A percentile compares a stretch with the other conserved stretches of the same genome.
Evolutionary conservation across 2,329 filamentous ascomycete species (phyloP).

Genomic region (Basipetospora chlamydospora): DNA sequence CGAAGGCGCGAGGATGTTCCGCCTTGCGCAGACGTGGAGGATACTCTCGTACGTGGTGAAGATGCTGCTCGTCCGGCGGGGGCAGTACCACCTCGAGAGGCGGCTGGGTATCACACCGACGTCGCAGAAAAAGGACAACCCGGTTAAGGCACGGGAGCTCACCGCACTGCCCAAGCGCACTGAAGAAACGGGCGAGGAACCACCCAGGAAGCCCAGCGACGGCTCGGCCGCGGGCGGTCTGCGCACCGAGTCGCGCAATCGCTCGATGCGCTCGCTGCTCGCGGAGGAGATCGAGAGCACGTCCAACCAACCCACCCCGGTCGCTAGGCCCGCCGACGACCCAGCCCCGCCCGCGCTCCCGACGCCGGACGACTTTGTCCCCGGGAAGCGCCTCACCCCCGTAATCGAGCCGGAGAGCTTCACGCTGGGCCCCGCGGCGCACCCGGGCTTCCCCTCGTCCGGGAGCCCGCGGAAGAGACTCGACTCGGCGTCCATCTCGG

Average conservation of each 20-base stretch:
- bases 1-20: constrained; percentile 39
- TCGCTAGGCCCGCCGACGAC: constrained; percentile 34
- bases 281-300: constrained; percentile 46
- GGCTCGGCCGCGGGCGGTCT: not conserved
- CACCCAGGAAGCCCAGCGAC: not conserved
- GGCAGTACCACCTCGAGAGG: constrained; percentile 40
- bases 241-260: constrained; percentile 7
- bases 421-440: constrained; percentile 31
- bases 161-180: not conserved
- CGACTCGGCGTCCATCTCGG: constrained; percentile 35
- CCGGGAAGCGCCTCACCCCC: constrained; percentile 27
- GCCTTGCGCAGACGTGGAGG: constrained; percentile 50
- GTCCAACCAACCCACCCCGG: constrained; percentile 45
- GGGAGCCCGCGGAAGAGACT: constrained; percentile 27
- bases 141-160: not conserved
- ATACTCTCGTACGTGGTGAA: constrained; percentile 41
- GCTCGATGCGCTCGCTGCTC: constrained; percentile 28
- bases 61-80: constrained; percentile 37
- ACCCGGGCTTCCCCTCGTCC: constrained; percentile 19
- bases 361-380: constrained; percentile 10
- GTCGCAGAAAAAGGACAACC: not conserved
- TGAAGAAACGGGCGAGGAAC: not conserved
- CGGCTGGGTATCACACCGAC: constrained; percentile 15
- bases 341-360: constrained; percentile 17
- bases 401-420: constrained; percentile 37